Evolutionary conservation across 495 filamentous ascomycete species (phyloP).

Genomic region (Penicillium parvum): DNA sequence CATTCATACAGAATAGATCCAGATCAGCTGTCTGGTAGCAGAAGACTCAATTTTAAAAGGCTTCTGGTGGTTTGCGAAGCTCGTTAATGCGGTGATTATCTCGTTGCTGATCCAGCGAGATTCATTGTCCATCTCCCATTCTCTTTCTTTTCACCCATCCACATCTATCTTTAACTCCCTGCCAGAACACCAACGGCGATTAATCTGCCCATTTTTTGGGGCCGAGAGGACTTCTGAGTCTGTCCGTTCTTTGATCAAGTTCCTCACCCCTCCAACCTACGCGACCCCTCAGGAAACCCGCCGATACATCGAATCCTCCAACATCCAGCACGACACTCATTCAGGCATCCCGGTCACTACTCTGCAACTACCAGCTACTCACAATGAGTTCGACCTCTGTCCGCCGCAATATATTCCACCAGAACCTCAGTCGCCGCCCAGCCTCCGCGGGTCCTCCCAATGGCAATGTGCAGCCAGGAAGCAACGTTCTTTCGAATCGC

Average conservation of each 20-base stretch:
- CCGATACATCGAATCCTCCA: neutral
- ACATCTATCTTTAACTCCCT: neutral
- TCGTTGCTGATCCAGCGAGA: too few species aligned
- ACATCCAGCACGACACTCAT: neutral
- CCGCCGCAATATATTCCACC: conserved; percentile 72
- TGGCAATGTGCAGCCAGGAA: conserved; percentile 11
- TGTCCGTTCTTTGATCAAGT: neutral
- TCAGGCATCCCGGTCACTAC: neutral
- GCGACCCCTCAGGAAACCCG: neutral
- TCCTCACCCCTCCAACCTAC: neutral
- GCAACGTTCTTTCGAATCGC: conserved; percentile 23
- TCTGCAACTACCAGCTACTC: neutral
- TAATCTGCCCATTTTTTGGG: too few species aligned
- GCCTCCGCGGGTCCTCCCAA: conserved; percentile 40
- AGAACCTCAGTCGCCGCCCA: conserved; percentile 63
- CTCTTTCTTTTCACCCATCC: conserved; percentile 1
- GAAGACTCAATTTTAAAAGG: too few species aligned
- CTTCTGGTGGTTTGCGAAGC: too few species aligned
- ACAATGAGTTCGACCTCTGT: conserved; percentile 41
- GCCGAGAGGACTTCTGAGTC: neutral
- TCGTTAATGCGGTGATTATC: too few species aligned
- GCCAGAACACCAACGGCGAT: too few species aligned
- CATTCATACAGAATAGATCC: too few species aligned
- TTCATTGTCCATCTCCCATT: too few species aligned
- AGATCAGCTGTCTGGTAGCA: too few species aligned